Evolutionary conservation across 2,329 filamentous ascomycete species (phyloP), one percentile per base, ranked within the genome.

Genomic region (Xylaria sp.): DNA sequence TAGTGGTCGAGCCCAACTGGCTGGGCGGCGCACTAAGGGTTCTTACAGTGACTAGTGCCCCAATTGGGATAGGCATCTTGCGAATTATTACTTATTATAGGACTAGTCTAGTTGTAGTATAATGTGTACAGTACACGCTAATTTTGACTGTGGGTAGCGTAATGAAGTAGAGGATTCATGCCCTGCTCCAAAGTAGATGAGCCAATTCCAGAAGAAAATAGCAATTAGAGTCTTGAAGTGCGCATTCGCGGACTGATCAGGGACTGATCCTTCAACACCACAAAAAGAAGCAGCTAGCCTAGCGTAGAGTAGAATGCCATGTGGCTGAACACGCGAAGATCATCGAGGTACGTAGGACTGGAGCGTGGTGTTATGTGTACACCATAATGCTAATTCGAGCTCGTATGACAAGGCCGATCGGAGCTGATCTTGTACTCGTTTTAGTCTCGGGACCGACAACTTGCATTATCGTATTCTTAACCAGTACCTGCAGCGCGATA

Each of bases 371-470:
- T 20, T 61, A 57, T 20, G 56, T 49, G 23, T 31, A 33, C 20
- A 54, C 33, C 25, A 58, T 46, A n/a, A 25, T 12, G n/a, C 41
- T 49, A 66, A 23, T 58, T 31, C 52, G 15, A 28, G 31, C 48
- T 49, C 23, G 56, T 49, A 64, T 67, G 54, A 20, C 25, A 54
- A 56, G n/a, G 46, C n/a, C 46, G 46, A 49, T 49, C 46, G 20
- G n/a, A 55, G 65, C 52, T 23, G 65, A 67, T 67, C 60, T 64
- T 56, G 41, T 20, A 59, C 55, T 25, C 20, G 4, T 39, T 31
- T 49, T 31, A 51, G 23, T 2, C 41, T 61, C 57, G 48, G 54
- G 43, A 31, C 59, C 65, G 55, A 64, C 36, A 54, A 15, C 59
- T 8, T 55, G 52, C 46, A 58, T n/a, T 23, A 49, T 39, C 25